These are phyloP conservation scores for Fraxinus xanthoxyloides DNA, from an alignment of 305 asterid genomes.

Conservation along the genomic window DNA sequence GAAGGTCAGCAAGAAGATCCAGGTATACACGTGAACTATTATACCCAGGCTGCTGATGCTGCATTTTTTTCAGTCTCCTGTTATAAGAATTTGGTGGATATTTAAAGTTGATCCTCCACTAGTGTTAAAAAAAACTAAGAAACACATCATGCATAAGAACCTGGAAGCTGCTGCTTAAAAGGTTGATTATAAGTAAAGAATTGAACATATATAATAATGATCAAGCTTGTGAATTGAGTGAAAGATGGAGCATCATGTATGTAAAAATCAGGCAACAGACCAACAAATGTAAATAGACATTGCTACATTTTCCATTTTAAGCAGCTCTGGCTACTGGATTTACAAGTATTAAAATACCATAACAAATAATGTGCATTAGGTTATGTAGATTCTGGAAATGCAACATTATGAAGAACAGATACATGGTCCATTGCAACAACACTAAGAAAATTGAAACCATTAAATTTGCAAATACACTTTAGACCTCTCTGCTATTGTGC, in stretches of 20 bases:
- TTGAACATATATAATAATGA: neutral
- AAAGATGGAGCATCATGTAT: neutral
- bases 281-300: neutral
- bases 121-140: neutral
- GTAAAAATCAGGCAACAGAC: neutral
- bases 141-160: slow-evolving; percentile 19
- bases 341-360: neutral
- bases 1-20: slow-evolving; percentile 96
- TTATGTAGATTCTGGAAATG: neutral
- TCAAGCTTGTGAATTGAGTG: neutral
- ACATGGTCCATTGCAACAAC: slow-evolving; percentile 9
- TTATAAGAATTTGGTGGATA: slow-evolving; percentile 29
- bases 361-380: neutral
- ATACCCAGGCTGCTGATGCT: slow-evolving; percentile 98
- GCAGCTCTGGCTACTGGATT: neutral
- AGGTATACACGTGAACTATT: slow-evolving; percentile 91
- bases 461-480: neutral
- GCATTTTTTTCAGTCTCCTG: slow-evolving; percentile 99
- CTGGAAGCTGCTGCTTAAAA: neutral
- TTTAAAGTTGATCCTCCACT: slow-evolving; percentile 8
- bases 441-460: slow-evolving; percentile 1
- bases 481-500: slow-evolving; percentile 2
- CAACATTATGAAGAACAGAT: slow-evolving; percentile 5
- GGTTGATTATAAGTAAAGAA: slow-evolving; percentile 9
- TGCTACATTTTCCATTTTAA: neutral